Base-by-base conservation (phyloP, 305 asterid species). In the Rubia peregrina region DNA sequence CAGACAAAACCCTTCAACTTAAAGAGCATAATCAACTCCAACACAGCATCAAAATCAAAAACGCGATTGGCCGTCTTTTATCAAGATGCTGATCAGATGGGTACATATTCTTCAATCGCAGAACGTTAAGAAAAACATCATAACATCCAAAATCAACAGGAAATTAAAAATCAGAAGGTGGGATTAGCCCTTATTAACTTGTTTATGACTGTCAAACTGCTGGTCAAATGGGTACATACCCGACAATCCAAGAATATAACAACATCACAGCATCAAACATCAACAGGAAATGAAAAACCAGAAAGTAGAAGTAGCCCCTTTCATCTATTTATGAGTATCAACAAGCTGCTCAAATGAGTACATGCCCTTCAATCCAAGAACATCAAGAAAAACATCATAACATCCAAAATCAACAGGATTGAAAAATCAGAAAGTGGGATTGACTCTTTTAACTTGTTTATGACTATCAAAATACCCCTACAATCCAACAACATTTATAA, bases 271-370 rank as follows among this genome's bases (percentile, higher is more conserved):
- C 43, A 61, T 12, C 64, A 17, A 22, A 53, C 14, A 53, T 53
- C 44, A 68, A 36, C 62, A 40, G 62, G 22, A 65, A 14, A 44
- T n/a, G 10, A 36, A 13, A n/a, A 30, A n/a, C 3, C 0, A 0
- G 9, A 22, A 21, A 19, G n/a, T 30, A 57, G 60, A 30, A 9
- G 60, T 56, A 42, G 19, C 61, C 42, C 51, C n/a, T 55, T 75
- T 51, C 51, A 85, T 91, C 90, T 78, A 62, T 22, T 53, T 17
- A 65, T 33, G 38, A 33, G 38, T 51, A 51, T n/a, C 59, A 51
- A 51, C 8, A 17, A 16, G 22, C n/a, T 51, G 59, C 16, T 51
- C 22, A 48, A 48, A 14, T 48, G 55, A 14, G 17, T 44, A 22
- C 24, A 41, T 33, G 1, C 48, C 76, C 71, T 13, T 26, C 7